phyloP scores from a whole-genome alignment of 192 early-diverging fungal genomes.

The Coemansia sp. region DNA sequence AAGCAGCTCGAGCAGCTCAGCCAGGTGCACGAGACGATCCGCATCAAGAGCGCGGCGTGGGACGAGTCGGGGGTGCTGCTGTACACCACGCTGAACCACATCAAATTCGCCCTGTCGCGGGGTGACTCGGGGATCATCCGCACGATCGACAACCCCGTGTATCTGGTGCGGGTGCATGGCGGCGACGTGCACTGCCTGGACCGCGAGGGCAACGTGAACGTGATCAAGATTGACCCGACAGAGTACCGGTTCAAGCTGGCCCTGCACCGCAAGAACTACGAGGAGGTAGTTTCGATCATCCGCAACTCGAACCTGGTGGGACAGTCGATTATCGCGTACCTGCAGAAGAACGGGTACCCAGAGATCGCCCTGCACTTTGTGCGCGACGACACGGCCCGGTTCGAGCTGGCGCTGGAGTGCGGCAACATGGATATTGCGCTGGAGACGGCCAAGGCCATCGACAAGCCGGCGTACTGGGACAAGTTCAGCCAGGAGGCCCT shows the following conservation, averaged over 20 bases:
- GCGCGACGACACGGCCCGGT: conserved; percentile 90
- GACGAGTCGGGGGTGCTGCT: conserved; percentile 87
- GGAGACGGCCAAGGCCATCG: conserved; percentile 88
- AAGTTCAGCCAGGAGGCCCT: conserved; percentile 85
- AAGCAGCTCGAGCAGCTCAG: conserved; percentile 85
- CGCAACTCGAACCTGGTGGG: conserved; percentile 93
- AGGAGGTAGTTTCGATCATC: conserved; percentile 94
- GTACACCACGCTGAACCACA: conserved; percentile 96
- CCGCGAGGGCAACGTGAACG: conserved; percentile 82
- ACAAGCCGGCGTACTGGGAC: conserved; percentile 85
- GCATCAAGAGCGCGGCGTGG: conserved; percentile 97
- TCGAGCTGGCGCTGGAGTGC: conserved; percentile 94
- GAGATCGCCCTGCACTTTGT: conserved; percentile 99
- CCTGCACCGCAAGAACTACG: conserved; percentile 84
- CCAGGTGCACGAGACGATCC: conserved; percentile 93
- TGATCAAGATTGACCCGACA: conserved; percentile 92
- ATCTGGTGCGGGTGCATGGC: conserved; percentile 80
- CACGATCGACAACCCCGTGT: conserved; percentile 93
- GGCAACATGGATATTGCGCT: conserved; percentile 94
- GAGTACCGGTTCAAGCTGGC: conserved; percentile 98
- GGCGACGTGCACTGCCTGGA: conserved; percentile 83
- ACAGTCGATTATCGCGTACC: conserved; percentile 97
- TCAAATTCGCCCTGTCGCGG: conserved; percentile 93
- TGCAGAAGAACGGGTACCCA: conserved; percentile 99
- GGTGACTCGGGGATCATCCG: conserved; percentile 97